These are phyloP conservation scores for Botrytis tulipae DNA, from an alignment of 2,329 filamentous ascomycete genomes.

Conservation along the genomic window DNA sequence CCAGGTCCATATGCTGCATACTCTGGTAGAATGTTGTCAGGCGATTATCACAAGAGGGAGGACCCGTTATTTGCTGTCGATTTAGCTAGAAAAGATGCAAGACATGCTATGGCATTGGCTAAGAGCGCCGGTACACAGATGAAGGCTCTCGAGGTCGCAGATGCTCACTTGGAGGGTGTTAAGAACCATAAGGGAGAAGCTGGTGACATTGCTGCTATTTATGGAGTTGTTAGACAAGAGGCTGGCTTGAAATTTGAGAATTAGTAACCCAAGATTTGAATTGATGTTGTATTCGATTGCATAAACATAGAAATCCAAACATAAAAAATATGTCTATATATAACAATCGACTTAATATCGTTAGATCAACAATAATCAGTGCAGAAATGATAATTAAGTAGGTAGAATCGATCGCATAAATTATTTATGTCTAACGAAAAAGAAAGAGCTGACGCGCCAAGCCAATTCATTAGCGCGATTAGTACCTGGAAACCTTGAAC, in stretches of 20 bases:
- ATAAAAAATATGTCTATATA: neutral
- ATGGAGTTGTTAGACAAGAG: slow-evolving; percentile 74
- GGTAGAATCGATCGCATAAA: neutral
- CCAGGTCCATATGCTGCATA: slow-evolving; percentile 75
- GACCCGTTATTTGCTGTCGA: slow-evolving; percentile 83
- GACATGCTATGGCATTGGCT: slow-evolving; percentile 70
- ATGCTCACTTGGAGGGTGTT: slow-evolving; percentile 66
- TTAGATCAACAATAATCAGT: too few species aligned
- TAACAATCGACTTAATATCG: neutral
- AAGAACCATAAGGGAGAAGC: slow-evolving; percentile 66
- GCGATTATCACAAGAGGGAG: slow-evolving; percentile 73
- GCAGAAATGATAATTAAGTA: neutral
- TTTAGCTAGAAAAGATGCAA: slow-evolving; percentile 77
- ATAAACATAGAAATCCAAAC: too few species aligned
- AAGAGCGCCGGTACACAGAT: slow-evolving; percentile 59
- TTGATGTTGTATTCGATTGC: neutral
- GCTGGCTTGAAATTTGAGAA: slow-evolving; percentile 74
- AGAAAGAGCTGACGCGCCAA: slow-evolving; percentile 18
- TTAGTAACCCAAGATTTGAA: slow-evolving; percentile 32
- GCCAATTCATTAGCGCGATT: slow-evolving; percentile 15
- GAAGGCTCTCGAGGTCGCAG: slow-evolving; percentile 63
- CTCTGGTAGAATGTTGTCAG: slow-evolving; percentile 68
- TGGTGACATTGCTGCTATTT: slow-evolving; percentile 80
- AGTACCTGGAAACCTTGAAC: neutral
- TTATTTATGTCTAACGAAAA: neutral